A percentile compares a stretch with the other conserved stretches of the same genome.
Evolutionary conservation across 257 asterid species (phyloP).

Genomic region (Avicennia marina): DNA sequence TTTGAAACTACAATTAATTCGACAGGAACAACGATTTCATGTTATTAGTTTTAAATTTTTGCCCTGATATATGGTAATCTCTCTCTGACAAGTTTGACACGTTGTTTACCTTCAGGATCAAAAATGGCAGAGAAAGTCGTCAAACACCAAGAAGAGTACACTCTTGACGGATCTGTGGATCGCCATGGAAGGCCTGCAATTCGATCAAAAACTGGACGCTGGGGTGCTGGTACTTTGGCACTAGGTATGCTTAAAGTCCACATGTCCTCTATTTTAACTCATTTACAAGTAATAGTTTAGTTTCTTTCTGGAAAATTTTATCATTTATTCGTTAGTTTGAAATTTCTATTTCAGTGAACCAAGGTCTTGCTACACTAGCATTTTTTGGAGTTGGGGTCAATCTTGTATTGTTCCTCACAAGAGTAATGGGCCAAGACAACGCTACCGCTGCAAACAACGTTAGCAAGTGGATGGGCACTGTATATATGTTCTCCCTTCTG

Average conservation of each 20-base stretch:
- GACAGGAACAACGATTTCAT: too few species aligned
- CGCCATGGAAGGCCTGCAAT: neutral
- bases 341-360: slow-evolving; percentile 60
- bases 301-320: too few species aligned
- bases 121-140: too few species aligned
- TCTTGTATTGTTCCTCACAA: slow-evolving; percentile 64
- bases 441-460: slow-evolving; percentile 79
- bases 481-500: slow-evolving; percentile 63
- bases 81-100: too few species aligned
- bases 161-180: neutral
- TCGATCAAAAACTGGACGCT: neutral
- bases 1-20: too few species aligned
- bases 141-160: neutral
- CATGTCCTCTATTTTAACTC: too few species aligned
- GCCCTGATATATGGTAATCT: too few species aligned
- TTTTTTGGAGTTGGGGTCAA: slow-evolving; percentile 86
- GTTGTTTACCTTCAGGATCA: too few species aligned
- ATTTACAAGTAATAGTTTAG: too few species aligned
- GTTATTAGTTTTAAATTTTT: too few species aligned
- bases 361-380: slow-evolving; percentile 77
- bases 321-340: too few species aligned
- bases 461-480: slow-evolving; percentile 86
- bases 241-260: too few species aligned
- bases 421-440: slow-evolving; percentile 67
- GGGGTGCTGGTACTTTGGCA: neutral